Percentiles rank a stretch among this genome's conserved stretches.
These are phyloP conservation scores for Aaosphaeria pasadenensis DNA, from an alignment of 2,329 filamentous ascomycete species.

Conservation along the genomic window DNA sequence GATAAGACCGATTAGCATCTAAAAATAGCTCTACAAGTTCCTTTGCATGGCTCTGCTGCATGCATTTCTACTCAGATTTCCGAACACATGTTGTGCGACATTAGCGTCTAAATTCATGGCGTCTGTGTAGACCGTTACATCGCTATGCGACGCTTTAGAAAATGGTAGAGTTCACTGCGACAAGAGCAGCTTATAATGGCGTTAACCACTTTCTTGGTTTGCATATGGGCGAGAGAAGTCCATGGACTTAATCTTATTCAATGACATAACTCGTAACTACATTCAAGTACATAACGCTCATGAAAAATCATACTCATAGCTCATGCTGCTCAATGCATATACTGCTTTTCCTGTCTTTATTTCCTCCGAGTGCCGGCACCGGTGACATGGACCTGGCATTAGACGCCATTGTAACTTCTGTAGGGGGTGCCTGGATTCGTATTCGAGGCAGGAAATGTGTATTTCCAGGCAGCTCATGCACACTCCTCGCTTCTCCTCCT, in stretches of 20 bases:
- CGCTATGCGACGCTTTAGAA: conserved; percentile 39
- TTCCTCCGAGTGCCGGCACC: too few relatives aligned
- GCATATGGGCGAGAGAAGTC: conserved; percentile 56
- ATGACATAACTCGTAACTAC: background rate
- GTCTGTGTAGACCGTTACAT: too few relatives aligned
- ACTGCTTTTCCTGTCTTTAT: too few relatives aligned
- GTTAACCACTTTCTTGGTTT: conserved; percentile 79
- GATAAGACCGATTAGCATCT: too few relatives aligned
- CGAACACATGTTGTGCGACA: too few relatives aligned
- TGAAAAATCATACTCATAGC: background rate
- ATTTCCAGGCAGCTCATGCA: conserved; percentile 14
- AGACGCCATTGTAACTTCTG: too few relatives aligned
- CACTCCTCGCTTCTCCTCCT: background rate
- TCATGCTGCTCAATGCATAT: background rate
- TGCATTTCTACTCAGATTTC: too few relatives aligned
- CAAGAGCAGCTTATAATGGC: conserved; percentile 78
- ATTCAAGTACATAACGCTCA: background rate
- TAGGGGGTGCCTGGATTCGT: background rate
- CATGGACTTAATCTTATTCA: conserved; percentile 11
- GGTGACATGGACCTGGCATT: too few relatives aligned
- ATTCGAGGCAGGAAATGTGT: conserved; percentile 2
- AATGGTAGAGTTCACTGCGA: conserved; percentile 78
- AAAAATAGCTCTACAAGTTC: too few relatives aligned
- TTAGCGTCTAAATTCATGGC: too few relatives aligned
- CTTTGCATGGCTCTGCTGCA: too few relatives aligned